Evolutionary conservation across 345 rosid species (phyloP).

Genomic region (Sisymbrium altissimum): DNA sequence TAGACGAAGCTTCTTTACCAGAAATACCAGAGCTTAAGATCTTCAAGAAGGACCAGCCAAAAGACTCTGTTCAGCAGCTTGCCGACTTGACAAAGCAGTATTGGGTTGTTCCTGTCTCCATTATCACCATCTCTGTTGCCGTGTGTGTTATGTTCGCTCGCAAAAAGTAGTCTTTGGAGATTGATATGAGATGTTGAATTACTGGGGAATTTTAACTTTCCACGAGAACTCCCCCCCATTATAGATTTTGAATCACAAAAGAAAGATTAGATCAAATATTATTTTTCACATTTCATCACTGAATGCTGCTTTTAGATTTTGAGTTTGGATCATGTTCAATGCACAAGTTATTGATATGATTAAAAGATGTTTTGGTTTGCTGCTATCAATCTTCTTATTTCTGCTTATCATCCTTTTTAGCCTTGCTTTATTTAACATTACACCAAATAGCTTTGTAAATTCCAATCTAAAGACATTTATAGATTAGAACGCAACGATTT

Average conservation of each 20-base stretch:
- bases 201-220: slow-evolving; percentile 14
- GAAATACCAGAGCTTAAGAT: slow-evolving; percentile 67
- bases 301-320: background rate
- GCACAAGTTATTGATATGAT: slow-evolving; percentile 4
- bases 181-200: background rate
- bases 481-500: too few species aligned
- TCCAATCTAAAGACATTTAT: too few species aligned
- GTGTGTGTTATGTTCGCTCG: slow-evolving; percentile 54
- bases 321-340: background rate
- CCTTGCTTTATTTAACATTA: background rate
- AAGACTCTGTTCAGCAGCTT: slow-evolving; percentile 38
- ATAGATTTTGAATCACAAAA: background rate
- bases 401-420: background rate
- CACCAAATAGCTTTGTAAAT: background rate
- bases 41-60: slow-evolving; percentile 37
- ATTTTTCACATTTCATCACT: background rate
- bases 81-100: slow-evolving; percentile 54
- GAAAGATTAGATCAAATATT: background rate
- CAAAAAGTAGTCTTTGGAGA: slow-evolving; percentile 46
- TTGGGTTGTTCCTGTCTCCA: slow-evolving; percentile 66
- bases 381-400: background rate
- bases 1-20: slow-evolving; percentile 44
- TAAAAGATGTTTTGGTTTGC: slow-evolving; percentile 13
- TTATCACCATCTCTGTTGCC: slow-evolving; percentile 58
- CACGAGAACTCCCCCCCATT: slow-evolving; percentile 1